Percentiles rank a stretch among this genome's conserved stretches.
Conservation (phyloP, 140 eudicot genomes). For the Senecio squalidus region DNA sequence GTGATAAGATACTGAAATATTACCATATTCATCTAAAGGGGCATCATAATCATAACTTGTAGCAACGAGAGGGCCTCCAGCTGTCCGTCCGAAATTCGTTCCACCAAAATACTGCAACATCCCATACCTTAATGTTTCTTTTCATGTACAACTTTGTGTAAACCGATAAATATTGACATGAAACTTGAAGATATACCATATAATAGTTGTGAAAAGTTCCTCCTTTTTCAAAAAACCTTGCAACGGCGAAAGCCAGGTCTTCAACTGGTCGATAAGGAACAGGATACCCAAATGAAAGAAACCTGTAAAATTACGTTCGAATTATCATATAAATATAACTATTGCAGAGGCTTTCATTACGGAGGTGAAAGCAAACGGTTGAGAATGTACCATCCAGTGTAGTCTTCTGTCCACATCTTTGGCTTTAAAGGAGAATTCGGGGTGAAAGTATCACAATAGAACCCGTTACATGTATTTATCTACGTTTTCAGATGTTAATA, state of each 20-base stretch:
- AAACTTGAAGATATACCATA: slow-evolving; percentile 44
- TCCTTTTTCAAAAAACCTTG: slow-evolving; percentile 59
- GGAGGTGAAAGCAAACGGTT: slow-evolving; percentile 12
- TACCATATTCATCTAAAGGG: slow-evolving; percentile 79
- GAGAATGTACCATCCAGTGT: slow-evolving; percentile 64
- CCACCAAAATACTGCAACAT: slow-evolving; percentile 69
- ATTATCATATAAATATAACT: not conserved
- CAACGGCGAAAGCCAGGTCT: slow-evolving; percentile 82
- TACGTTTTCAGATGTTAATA: slow-evolving; percentile 17
- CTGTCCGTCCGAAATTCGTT: slow-evolving; percentile 73
- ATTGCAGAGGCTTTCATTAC: slow-evolving; percentile 5
- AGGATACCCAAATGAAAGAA: slow-evolving; percentile 71
- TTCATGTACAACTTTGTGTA: too few species aligned
- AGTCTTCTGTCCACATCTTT: slow-evolving; percentile 82
- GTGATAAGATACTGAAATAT: not conserved
- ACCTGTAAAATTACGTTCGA: slow-evolving; percentile 36
- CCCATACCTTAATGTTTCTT: not conserved
- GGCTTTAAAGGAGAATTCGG: slow-evolving; percentile 78
- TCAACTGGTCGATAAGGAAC: slow-evolving; percentile 80
- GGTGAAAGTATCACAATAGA: slow-evolving; percentile 62
- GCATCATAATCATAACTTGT: slow-evolving; percentile 91
- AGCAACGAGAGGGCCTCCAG: slow-evolving; percentile 80
- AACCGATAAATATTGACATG: not conserved
- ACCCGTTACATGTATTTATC: slow-evolving; percentile 88
- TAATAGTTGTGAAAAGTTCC: slow-evolving; percentile 83